These are phyloP conservation scores for Daldinia concentrica DNA, from an alignment of 495 filamentous ascomycete species.

Conservation along the genomic window DNA sequence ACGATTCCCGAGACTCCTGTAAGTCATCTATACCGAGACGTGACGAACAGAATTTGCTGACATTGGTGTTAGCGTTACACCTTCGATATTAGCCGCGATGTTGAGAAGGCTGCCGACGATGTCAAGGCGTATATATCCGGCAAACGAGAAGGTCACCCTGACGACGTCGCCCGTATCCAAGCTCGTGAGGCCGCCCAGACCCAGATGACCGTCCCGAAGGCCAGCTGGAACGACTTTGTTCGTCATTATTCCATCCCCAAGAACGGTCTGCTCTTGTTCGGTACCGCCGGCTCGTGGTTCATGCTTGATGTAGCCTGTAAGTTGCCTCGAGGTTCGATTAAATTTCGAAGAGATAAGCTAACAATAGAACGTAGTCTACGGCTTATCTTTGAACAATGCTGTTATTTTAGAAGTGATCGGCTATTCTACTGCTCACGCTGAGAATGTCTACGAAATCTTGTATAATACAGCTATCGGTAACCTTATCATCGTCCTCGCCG, in stretches of 20 bases:
- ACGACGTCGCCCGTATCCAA: conserved; percentile 66
- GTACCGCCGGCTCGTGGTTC: conserved; percentile 84
- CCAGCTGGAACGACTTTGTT: conserved; percentile 72
- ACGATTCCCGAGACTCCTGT: conserved; percentile 84
- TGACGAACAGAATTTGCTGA: conserved; percentile 44
- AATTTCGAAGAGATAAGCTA: not conserved
- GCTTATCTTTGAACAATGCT: conserved; percentile 78
- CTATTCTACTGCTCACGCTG: conserved; percentile 63
- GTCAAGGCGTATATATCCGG: conserved; percentile 70
- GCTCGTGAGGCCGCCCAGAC: conserved; percentile 55
- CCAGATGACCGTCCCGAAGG: conserved; percentile 66
- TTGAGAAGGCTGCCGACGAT: conserved; percentile 76
- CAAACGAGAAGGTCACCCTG: conserved; percentile 65
- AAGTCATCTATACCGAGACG: conserved; percentile 60
- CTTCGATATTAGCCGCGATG: conserved; percentile 81
- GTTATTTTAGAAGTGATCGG: conserved; percentile 73
- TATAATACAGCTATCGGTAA: conserved; percentile 78
- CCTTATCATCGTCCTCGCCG: conserved; percentile 76
- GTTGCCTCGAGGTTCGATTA: not conserved
- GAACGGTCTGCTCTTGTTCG: conserved; percentile 74
- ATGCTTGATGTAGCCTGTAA: conserved; percentile 68
- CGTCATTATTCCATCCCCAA: conserved; percentile 71
- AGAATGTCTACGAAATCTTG: conserved; percentile 68
- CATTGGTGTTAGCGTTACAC: conserved; percentile 71
- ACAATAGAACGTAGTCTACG: conserved; percentile 62